Evolutionary conservation across 2,329 filamentous ascomycete species (phyloP).

Genomic region (Scopulariopsis brevicaulis): DNA sequence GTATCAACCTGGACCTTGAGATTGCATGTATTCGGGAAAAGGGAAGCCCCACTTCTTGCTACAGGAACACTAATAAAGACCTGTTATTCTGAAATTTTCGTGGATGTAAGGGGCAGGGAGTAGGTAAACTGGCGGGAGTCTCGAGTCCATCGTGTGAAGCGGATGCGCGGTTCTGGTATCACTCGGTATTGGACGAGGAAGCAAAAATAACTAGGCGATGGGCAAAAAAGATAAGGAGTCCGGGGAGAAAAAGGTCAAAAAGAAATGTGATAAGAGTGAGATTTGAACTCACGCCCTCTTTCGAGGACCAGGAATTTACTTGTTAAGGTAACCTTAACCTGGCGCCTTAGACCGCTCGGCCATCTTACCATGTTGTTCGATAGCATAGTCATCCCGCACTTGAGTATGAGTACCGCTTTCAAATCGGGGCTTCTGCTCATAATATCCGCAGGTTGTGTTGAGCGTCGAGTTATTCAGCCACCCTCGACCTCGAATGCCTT

Average conservation of each 20-base stretch:
- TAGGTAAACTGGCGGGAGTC: too few species aligned
- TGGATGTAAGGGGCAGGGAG: too few species aligned
- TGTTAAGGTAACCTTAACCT: constrained; percentile 29
- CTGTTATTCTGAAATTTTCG: too few species aligned
- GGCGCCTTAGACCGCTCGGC: background rate
- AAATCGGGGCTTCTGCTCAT: background rate
- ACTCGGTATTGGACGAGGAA: background rate
- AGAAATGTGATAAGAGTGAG: background rate
- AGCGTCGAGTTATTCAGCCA: too few species aligned
- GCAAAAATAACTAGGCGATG: background rate
- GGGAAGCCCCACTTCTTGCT: too few species aligned
- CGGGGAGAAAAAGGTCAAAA: background rate
- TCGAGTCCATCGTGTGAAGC: too few species aligned
- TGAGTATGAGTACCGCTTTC: background rate
- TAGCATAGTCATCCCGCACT: background rate
- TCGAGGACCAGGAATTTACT: background rate
- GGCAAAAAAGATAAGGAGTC: background rate
- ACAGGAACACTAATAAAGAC: too few species aligned
- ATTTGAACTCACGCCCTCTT: background rate
- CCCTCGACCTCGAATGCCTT: too few species aligned
- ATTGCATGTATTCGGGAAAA: too few species aligned
- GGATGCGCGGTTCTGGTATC: background rate
- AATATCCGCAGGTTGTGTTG: too few species aligned
- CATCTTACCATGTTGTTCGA: background rate
- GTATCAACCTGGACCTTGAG: too few species aligned